Conservation (phyloP, 495 filamentous ascomycete genomes). For the Penicillium psychrofluorescens region DNA sequence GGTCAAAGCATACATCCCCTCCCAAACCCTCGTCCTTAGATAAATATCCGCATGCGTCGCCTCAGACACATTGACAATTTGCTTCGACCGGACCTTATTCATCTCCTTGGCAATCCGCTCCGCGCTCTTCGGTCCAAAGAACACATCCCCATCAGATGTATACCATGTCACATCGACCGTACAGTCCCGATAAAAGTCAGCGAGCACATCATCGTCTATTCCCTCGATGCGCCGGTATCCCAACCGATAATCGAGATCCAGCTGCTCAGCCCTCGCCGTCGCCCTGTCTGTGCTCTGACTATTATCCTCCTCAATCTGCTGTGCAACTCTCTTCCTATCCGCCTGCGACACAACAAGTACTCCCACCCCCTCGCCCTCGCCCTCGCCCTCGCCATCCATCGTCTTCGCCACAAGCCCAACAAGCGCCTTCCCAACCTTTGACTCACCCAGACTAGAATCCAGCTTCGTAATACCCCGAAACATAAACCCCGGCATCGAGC, state of each 20-base stretch:
- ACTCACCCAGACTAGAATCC: background rate
- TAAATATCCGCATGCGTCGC: slow-evolving; percentile 1
- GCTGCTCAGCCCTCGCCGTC: background rate
- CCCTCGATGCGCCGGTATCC: slow-evolving; percentile 1
- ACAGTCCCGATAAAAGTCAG: background rate
- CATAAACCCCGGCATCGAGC: slow-evolving; percentile 1
- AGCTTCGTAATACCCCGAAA: slow-evolving; percentile 1
- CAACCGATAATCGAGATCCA: slow-evolving; percentile 1
- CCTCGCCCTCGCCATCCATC: too few species aligned
- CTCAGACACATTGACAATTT: slow-evolving; percentile 1
- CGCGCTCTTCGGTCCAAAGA: slow-evolving; percentile 1
- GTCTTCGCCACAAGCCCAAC: too few species aligned
- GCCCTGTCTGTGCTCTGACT: background rate
- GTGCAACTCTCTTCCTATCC: too few species aligned
- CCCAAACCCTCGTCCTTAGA: slow-evolving; percentile 7
- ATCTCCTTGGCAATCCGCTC: background rate
- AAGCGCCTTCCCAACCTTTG: too few species aligned
- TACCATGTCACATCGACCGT: slow-evolving; percentile 1
- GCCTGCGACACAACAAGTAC: too few species aligned
- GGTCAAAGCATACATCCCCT: background rate
- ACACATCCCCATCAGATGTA: slow-evolving; percentile 1
- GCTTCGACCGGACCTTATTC: background rate
- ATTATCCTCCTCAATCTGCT: too few species aligned
- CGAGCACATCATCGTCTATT: background rate
- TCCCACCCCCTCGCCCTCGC: too few species aligned